Evolutionary conservation across 495 filamentous ascomycete species (phyloP), one percentile per base, ranked within the genome.

Genomic region (Aspergillus affinis): DNA sequence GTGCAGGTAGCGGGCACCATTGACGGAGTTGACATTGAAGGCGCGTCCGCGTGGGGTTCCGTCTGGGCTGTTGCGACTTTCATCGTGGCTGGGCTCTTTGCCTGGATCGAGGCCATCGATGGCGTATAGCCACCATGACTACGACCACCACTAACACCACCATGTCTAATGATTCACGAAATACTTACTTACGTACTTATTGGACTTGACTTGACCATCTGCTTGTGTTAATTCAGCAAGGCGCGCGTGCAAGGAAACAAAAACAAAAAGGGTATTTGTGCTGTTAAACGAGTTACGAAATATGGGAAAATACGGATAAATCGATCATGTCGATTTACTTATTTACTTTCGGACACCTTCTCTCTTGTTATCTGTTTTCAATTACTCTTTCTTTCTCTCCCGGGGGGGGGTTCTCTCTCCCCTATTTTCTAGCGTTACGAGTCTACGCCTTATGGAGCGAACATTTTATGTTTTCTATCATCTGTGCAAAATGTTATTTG

Each of bases 21-120:
- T 21, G 75, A 81, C n/a, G 85, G 89, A 18, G 83, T 88, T 9
- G 88, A 90, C 62, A 63, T 84, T 2, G 68, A 75, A 7, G 92
- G 92, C 26, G 88, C 90, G 0, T 75, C 72, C 12, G 86, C 81
- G 0, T 96, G 89, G 79, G 86, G 88, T 3, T 75, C 75, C 13
- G 75, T 92, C 15, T 96, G 90, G 90, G 83, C 82, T 47, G 57
- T 81, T 15, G 87, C 88, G 1, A 81, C 82, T 0, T 61, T 82
- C 57, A 64, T 85, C 41, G 83, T 84, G 4, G 88, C 89, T 1
- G 63, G 79, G 15, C 78, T 73, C 50, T 84, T 89, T 76, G 73
- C 79, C 68, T 83, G 85, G 86, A 72, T 88, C 59, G 81, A 80
- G 36, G 75, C 78, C 48, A 80, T 83, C 30, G 75, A 81, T 61